These are phyloP conservation scores for Dioszegia hungarica DNA, from an alignment of 768 basidiomycete genomes.

Conservation along the genomic window DNA sequence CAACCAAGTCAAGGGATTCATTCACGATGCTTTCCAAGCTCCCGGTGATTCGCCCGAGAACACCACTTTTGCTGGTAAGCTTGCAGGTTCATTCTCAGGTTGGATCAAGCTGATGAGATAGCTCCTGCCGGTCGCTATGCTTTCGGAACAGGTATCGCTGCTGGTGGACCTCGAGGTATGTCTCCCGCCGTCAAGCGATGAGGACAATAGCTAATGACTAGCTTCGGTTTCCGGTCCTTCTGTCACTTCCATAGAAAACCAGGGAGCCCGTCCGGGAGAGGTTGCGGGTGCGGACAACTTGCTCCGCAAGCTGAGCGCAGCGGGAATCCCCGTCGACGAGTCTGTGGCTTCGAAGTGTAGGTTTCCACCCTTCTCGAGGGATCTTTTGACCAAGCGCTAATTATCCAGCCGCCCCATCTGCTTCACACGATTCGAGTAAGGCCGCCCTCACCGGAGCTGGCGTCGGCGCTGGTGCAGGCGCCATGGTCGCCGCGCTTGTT, in stretches of 20 bases:
- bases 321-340: constrained; percentile 39
- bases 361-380: too few relatives aligned
- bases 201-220: too few relatives aligned
- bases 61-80: not conserved
- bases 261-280: constrained; percentile 33
- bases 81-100: not conserved
- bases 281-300: constrained; percentile 35
- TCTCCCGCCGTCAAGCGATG: too few relatives aligned
- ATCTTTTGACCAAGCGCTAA: too few relatives aligned
- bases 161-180: not conserved
- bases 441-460: too few relatives aligned
- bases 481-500: not conserved
- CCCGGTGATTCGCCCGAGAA: not conserved
- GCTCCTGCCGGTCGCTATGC: not conserved
- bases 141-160: not conserved
- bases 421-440: too few relatives aligned
- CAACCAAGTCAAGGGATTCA: constrained; percentile 11
- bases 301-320: constrained; percentile 27
- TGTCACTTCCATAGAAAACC: constrained; percentile 22
- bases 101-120: not conserved
- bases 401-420: too few relatives aligned
- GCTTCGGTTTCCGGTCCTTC: too few relatives aligned
- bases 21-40: not conserved
- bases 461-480: not conserved
- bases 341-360: constrained; percentile 30